These are phyloP conservation scores for Nicotiana rustica DNA, from an alignment of 305 asterid genomes.

Conservation along the genomic window DNA sequence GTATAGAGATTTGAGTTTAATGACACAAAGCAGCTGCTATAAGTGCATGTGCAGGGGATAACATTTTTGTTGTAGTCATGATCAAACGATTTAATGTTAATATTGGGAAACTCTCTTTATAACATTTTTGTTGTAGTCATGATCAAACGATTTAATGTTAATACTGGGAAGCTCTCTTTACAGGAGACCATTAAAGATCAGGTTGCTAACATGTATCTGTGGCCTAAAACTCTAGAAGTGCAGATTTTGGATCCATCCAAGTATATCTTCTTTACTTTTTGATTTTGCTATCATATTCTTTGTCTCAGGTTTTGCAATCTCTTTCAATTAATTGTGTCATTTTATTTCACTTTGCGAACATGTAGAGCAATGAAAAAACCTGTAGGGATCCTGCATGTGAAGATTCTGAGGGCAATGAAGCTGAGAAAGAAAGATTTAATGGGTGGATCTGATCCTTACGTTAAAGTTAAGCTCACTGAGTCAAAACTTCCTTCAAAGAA, in stretches of 20 bases:
- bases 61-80: background rate
- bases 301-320: background rate
- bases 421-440: conserved; percentile 88
- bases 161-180: conserved; percentile 31
- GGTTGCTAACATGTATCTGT: conserved; percentile 93
- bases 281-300: conserved; percentile 35
- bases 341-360: conserved; percentile 38
- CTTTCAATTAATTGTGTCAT: background rate
- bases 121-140: background rate
- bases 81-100: background rate
- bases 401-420: conserved; percentile 78
- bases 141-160: background rate
- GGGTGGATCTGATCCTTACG: conserved; percentile 97
- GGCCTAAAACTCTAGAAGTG: conserved; percentile 96
- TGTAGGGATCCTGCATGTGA: conserved; percentile 92
- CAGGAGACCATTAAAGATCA: conserved; percentile 93
- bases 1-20: conserved; percentile 1
- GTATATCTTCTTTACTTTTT: conserved; percentile 49
- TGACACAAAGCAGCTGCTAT: background rate
- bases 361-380: conserved; percentile 94
- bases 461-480: conserved; percentile 88
- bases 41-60: background rate
- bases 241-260: conserved; percentile 83
- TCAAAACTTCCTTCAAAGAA: conserved; percentile 95
- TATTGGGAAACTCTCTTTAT: conserved; percentile 4